Evolutionary conservation across 2,329 filamentous ascomycete genomes (phyloP), one percentile per base, ranked within the genome.

Genomic region (Fusarium sp.): DNA sequence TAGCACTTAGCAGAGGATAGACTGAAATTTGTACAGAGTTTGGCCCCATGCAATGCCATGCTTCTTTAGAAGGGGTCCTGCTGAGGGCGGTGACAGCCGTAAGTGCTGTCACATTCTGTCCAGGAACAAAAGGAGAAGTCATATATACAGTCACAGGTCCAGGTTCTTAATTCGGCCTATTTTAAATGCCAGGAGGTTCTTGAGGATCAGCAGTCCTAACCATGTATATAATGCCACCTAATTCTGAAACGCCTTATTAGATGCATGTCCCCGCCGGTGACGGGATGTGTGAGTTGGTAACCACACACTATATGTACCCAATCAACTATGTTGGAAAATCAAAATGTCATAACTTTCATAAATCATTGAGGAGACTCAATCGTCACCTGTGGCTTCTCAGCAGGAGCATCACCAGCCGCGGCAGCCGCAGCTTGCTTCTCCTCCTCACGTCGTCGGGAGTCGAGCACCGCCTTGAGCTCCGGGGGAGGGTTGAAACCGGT

Each of bases 401-500:
- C 66, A 44, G 57, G 59, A 33, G 74, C 72, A 7, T 65, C 63
- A 10, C 66, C 71, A 17, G 68, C 72, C 18, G 74, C 66, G n/a
- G 53, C 53, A 11, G 60, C 58, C 9, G 63, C 69, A 24, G 72
- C 74, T 15, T 64, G 58, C 58, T 72, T 68, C 63, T 69, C 83
- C 45, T 85, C 81, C n/a, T 82, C 80, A 28, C 80, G 81, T 75
- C 84, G 84, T 74, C 86, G 86, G 20, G 87, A 88, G 75, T 88
- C 86, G 7, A 88, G 75, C 36, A 88, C 85, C 45, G 83, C 84
- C 77, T 87, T 84, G 57, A 88, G 81, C 80, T 86, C 87, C 5
- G 87, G 85, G 17, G 88, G 87, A 2, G 85, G 87, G 75, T 91
- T 90, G 83, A 94, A 97, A 15, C 92, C 93, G 58, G 91, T 90